Evolutionary conservation across 345 rosid species (phyloP).

Genomic region (Orychophragmus violaceus): DNA sequence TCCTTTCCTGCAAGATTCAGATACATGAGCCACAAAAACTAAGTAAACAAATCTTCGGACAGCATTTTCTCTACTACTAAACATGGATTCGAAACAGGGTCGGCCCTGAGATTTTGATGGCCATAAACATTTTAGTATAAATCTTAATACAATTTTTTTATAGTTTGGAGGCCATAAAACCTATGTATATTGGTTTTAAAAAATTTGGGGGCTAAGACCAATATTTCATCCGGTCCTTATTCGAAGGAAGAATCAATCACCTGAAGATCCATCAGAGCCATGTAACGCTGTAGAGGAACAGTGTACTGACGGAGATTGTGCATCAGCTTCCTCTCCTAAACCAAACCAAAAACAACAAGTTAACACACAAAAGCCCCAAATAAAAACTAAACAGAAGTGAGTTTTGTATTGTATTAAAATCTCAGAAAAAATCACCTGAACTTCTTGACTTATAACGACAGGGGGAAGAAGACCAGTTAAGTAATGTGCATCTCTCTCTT

Average conservation of each 20-base stretch:
- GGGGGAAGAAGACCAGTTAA: constrained; percentile 97
- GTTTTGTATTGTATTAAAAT: background rate
- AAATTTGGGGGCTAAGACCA: too few relatives aligned
- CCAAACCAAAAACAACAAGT: background rate
- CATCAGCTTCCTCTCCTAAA: constrained; percentile 78
- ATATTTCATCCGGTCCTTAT: too few relatives aligned
- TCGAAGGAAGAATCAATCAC: constrained; percentile 30
- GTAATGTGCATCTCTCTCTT: constrained; percentile 93
- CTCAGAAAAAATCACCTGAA: constrained; percentile 48
- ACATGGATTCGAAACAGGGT: background rate
- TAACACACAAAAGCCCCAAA: constrained; percentile 1
- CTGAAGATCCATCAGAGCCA: constrained; percentile 98
- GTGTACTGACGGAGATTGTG: constrained; percentile 72
- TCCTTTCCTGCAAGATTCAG: background rate
- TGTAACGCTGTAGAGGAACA: constrained; percentile 87
- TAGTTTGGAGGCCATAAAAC: too few relatives aligned
- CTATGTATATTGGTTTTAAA: too few relatives aligned
- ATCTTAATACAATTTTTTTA: too few relatives aligned
- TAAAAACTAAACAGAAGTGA: background rate
- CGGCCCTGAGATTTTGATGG: too few relatives aligned
- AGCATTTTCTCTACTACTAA: background rate
- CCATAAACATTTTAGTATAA: too few relatives aligned
- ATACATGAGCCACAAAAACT: constrained; percentile 7
- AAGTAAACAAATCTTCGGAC: background rate
- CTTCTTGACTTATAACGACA: constrained; percentile 53